These are phyloP conservation scores for Cercospora zeina DNA, from an alignment of 2,329 filamentous ascomycete species.

Conservation along the genomic window DNA sequence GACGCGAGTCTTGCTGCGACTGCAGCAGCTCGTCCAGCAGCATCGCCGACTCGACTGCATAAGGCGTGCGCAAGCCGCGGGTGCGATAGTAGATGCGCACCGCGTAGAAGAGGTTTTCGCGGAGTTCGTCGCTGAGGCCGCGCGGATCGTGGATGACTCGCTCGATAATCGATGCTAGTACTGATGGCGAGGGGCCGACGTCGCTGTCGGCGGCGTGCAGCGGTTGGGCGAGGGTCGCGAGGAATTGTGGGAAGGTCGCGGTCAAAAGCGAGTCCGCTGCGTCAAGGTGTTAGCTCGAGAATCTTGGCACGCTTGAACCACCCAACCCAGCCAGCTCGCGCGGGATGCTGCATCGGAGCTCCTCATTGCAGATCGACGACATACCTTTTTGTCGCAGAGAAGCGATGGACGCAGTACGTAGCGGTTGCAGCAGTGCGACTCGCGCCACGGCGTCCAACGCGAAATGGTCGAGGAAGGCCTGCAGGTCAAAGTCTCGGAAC, in stretches of 20 bases:
- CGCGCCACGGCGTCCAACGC: conserved; percentile 86
- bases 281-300: conserved; percentile 23
- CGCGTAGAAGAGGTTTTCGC: conserved; percentile 67
- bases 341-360: conserved; percentile 14
- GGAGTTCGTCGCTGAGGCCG: conserved; percentile 75
- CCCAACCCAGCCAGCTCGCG: conserved; percentile 4
- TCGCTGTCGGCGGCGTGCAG: conserved; percentile 55
- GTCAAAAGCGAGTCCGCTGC: conserved; percentile 87
- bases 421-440: conserved; percentile 82
- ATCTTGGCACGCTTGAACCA: conserved; percentile 16
- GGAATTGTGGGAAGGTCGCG: conserved; percentile 73
- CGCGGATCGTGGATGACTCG: conserved; percentile 83
- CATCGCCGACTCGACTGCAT: conserved; percentile 68
- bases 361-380: conserved; percentile 9
- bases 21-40: conserved; percentile 67
- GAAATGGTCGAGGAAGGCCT: conserved; percentile 93
- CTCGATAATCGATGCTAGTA: conserved; percentile 79
- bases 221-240: conserved; percentile 65
- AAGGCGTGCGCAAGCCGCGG: conserved; percentile 64
- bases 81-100: conserved; percentile 68
- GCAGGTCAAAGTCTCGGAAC: conserved; percentile 95
- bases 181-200: conserved; percentile 65
- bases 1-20: conserved; percentile 56
- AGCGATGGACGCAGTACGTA: conserved; percentile 75
- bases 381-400: conserved; percentile 88